These are phyloP conservation scores for Globisporangium yorkense DNA, from an alignment of 352 stramenopile genomes.

Conservation along the genomic window DNA sequence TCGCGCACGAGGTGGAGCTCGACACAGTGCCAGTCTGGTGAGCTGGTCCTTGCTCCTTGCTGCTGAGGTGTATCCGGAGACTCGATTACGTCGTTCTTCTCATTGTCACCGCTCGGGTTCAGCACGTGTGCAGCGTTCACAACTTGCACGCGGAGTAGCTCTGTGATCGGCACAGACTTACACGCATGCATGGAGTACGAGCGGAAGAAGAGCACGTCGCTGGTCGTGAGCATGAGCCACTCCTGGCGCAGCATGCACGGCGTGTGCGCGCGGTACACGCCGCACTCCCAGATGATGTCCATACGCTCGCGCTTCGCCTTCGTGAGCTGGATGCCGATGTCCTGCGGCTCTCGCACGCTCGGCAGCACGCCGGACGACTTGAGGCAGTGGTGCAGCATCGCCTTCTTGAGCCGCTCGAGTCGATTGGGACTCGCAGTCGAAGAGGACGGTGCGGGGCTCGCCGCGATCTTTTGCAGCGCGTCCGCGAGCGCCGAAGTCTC, in stretches of 20 bases:
- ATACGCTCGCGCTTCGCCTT: conserved; percentile 41
- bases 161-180: conserved; percentile 32
- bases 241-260: conserved; percentile 60
- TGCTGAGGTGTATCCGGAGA: background rate
- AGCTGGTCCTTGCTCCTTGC: conserved; percentile 1
- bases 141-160: conserved; percentile 37
- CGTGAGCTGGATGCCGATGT: conserved; percentile 55
- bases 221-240: conserved; percentile 56
- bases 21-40: conserved; percentile 41
- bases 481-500: conserved; percentile 43
- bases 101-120: conserved; percentile 15
- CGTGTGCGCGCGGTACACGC: conserved; percentile 49
- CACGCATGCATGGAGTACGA: conserved; percentile 48
- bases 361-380: conserved; percentile 42
- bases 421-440: background rate
- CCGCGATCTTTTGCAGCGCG: conserved; percentile 35
- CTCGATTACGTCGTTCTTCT: conserved; percentile 3
- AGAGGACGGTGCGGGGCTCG: conserved; percentile 9
- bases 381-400: conserved; percentile 56
- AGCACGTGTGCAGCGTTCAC: conserved; percentile 31
- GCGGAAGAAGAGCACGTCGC: conserved; percentile 57
- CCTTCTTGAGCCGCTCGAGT: conserved; percentile 23
- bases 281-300: conserved; percentile 54
- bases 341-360: conserved; percentile 32
- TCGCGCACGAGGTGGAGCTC: conserved; percentile 52